phyloP scores from a whole-genome alignment of 2,329 filamentous ascomycete genomes.

The Hymenoscyphus infarciens region DNA sequence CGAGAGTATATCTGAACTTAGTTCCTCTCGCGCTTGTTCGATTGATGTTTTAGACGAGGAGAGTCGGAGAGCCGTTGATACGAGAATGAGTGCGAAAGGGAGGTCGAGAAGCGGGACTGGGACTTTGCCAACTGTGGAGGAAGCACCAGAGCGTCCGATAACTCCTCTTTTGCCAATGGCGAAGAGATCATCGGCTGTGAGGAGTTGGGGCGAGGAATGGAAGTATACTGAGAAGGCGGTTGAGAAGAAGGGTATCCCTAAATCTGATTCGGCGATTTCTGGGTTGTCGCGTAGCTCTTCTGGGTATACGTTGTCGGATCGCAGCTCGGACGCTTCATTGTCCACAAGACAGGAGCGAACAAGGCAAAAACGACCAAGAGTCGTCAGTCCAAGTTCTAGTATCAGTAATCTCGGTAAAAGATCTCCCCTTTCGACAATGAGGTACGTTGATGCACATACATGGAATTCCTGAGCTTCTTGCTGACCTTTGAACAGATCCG shows the following conservation, averaged over 20 bases:
- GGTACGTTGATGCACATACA: slow-evolving; percentile 18
- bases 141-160: slow-evolving; percentile 15
- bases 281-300: slow-evolving; percentile 20
- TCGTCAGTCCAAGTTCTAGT: slow-evolving; percentile 30
- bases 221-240: slow-evolving; percentile 18
- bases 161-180: slow-evolving; percentile 17
- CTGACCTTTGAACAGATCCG: slow-evolving; percentile 23
- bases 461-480: neutral
- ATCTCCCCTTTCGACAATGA: slow-evolving; percentile 28
- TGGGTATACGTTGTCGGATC: slow-evolving; percentile 18
- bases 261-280: slow-evolving; percentile 26
- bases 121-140: slow-evolving; percentile 12
- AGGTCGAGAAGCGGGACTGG: slow-evolving; percentile 20
- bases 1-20: slow-evolving; percentile 22
- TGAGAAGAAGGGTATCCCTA: slow-evolving; percentile 12
- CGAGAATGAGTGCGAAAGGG: slow-evolving; percentile 14
- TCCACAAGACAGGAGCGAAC: slow-evolving; percentile 6
- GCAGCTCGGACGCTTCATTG: slow-evolving; percentile 17
- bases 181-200: slow-evolving; percentile 6
- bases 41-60: slow-evolving; percentile 15
- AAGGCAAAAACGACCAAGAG: slow-evolving; percentile 15
- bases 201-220: slow-evolving; percentile 24
- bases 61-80: slow-evolving; percentile 7
- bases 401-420: slow-evolving; percentile 28
- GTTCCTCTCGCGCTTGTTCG: slow-evolving; percentile 18